Evolutionary conservation across 2,329 filamentous ascomycete genomes (phyloP).

Genomic region (Epichloe elymi): DNA sequence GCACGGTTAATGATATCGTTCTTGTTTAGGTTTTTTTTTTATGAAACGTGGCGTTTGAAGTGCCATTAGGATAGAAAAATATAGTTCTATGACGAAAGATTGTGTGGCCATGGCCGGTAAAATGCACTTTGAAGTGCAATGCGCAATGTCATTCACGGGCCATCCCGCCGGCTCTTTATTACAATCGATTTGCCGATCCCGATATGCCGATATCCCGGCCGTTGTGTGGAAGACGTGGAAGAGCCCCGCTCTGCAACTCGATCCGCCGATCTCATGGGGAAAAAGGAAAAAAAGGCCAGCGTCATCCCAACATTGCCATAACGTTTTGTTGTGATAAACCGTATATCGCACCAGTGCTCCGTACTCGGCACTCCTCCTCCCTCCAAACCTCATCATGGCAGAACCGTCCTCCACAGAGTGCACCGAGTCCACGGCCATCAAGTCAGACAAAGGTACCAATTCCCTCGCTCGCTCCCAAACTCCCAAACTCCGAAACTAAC

Average conservation of each 20-base stretch:
- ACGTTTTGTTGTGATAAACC: too few species aligned
- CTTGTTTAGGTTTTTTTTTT: not conserved
- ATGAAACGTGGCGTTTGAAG: not conserved
- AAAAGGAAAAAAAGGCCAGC: too few species aligned
- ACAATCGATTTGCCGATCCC: not conserved
- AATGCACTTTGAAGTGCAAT: too few species aligned
- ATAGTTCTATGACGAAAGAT: not conserved
- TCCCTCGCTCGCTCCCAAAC: not conserved
- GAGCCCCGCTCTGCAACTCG: not conserved
- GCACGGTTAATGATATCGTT: not conserved
- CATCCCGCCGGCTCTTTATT: not conserved
- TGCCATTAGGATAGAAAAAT: not conserved
- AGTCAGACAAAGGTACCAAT: slow-evolving; percentile 2
- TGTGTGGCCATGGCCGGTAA: too few species aligned
- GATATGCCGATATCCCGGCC: not conserved
- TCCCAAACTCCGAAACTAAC: not conserved
- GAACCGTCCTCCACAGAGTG: not conserved
- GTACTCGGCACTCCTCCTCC: too few species aligned
- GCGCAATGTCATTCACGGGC: not conserved
- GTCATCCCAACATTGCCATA: not conserved
- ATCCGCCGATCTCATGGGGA: not conserved
- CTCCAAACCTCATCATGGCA: not conserved
- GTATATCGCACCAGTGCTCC: too few species aligned
- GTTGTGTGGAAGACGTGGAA: not conserved
- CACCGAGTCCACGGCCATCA: not conserved